Base-by-base conservation (phyloP, 2,329 filamentous ascomycete species). In the Talaromyces verruculosus region DNA sequence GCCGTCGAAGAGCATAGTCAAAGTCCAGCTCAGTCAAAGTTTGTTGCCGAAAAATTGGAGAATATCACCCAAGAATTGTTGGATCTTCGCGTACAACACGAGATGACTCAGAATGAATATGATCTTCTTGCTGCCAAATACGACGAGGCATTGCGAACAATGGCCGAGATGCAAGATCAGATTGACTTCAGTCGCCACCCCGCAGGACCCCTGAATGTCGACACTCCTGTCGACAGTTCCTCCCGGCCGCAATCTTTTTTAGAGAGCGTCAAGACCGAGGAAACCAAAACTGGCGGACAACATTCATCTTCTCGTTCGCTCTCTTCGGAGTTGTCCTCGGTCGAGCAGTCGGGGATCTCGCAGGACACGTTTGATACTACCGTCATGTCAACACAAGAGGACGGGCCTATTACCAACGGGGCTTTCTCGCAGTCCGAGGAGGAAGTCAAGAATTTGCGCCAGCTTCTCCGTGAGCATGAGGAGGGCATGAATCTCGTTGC, bases 31-130 rank as follows among this genome's bases (percentile, higher is more conserved):
- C 93, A 97, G 76, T 89, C 88, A 53, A 91, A 89, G 69, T 93
- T 93, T 72, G 91, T 97, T 63, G 90, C 91, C 6, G 94, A 98
- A 76, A 97, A 98, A 80, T 86, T 98, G 15, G 94, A 98, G 73
- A 89, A 85, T 45, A 90, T 98, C 47, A 95, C 91, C 0, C 92
- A 96, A 75, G 95, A 99, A 79, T 88, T 99, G 1, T 87, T 97
- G 65, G 92, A 95, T 72, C 86, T 99, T 61, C 90, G 91, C 17
- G 89, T 96, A 47, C 93, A 97, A 78, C 95, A 99, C 72, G 94
- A 98, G 76, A 83, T 85, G 8, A 94, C 92, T 0, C 76, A 96
- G 19, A 88, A 85, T 69, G 92, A 98, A 66, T 94, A 89, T 72
- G 91, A 96, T 69, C 80, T 88, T 55, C 88, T 99, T 30, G 89